Percentiles rank a stretch among this genome's conserved stretches.
These are phyloP conservation scores for Fusarium cyanostomum DNA, from an alignment of 2,329 filamentous ascomycete genomes.

Conservation along the genomic window DNA sequence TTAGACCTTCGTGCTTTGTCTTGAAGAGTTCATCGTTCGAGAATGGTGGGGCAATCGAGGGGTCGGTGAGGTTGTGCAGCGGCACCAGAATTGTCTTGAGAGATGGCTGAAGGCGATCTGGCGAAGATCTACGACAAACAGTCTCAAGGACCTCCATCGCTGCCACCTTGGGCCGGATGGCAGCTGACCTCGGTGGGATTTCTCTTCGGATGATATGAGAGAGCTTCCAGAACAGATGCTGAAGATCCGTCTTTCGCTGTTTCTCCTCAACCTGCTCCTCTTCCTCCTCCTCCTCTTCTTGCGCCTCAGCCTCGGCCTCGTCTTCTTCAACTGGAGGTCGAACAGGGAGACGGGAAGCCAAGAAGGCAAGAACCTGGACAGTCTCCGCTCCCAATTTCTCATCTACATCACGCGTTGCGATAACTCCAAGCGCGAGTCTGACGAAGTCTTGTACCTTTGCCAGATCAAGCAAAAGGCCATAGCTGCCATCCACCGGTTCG, in stretches of 20 bases:
- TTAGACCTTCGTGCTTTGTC: slow-evolving; percentile 74
- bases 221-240: slow-evolving; percentile 81
- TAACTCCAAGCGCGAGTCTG: slow-evolving; percentile 58
- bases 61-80: slow-evolving; percentile 85
- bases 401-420: slow-evolving; percentile 72
- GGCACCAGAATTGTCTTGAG: slow-evolving; percentile 68
- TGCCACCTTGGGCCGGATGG: slow-evolving; percentile 77
- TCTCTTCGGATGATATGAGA: slow-evolving; percentile 83
- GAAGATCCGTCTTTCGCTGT: slow-evolving; percentile 58
- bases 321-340: slow-evolving; percentile 52
- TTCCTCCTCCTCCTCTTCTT: slow-evolving; percentile 57
- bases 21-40: slow-evolving; percentile 77
- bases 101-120: slow-evolving; percentile 66
- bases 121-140: slow-evolving; percentile 69
- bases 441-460: slow-evolving; percentile 71
- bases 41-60: slow-evolving; percentile 75
- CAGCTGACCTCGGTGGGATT: slow-evolving; percentile 67
- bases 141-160: slow-evolving; percentile 79
- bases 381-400: slow-evolving; percentile 82
- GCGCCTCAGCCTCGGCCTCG: slow-evolving; percentile 50
- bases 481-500: slow-evolving; percentile 73
- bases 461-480: slow-evolving; percentile 73
- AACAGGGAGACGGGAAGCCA: slow-evolving; percentile 67
- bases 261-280: slow-evolving; percentile 56
- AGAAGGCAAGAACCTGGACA: slow-evolving; percentile 83